phyloP scores from a whole-genome alignment of 805 yeast genomes.

The Kuraishia floccosa region DNA sequence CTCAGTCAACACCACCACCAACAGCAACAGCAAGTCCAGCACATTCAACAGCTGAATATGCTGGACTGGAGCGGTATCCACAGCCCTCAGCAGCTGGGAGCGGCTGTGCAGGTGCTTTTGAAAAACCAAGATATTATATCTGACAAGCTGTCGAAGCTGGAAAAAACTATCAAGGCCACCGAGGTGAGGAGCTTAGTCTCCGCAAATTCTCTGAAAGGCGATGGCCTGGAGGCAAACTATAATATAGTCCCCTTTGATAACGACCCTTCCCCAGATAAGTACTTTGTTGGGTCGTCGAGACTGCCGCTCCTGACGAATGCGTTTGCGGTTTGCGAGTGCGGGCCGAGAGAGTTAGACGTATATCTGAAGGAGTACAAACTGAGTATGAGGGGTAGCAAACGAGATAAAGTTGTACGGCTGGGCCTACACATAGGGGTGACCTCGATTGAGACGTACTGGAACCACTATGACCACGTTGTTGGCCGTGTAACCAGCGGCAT shows the following conservation, averaged over 20 bases:
- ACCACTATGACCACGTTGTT: too few relatives aligned
- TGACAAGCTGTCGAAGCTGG: conserved; percentile 7
- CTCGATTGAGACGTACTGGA: conserved; percentile 19
- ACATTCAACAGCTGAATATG: neutral
- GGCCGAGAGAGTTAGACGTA: conserved; percentile 8
- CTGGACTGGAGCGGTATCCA: neutral
- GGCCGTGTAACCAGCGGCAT: too few relatives aligned
- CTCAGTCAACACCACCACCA: too few relatives aligned
- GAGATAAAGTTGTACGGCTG: conserved; percentile 12
- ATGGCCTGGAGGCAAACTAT: conserved; percentile 17
- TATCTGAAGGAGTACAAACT: conserved; percentile 2
- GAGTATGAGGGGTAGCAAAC: conserved; percentile 4
- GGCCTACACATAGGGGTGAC: conserved; percentile 18
- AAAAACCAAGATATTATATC: neutral
- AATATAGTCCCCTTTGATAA: conserved; percentile 15
- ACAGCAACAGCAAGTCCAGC: conserved; percentile 1
- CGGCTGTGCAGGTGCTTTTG: neutral
- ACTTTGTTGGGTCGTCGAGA: conserved; percentile 5
- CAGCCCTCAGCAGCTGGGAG: conserved; percentile 1
- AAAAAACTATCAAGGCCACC: conserved; percentile 9
- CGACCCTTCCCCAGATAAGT: conserved; percentile 13
- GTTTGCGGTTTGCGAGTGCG: conserved; percentile 12
- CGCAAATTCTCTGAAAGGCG: conserved; percentile 14
- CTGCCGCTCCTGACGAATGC: conserved; percentile 14
- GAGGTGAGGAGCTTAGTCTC: conserved; percentile 16